Conservation (phyloP, 768 basidiomycete species). For the Russula sp. region DNA sequence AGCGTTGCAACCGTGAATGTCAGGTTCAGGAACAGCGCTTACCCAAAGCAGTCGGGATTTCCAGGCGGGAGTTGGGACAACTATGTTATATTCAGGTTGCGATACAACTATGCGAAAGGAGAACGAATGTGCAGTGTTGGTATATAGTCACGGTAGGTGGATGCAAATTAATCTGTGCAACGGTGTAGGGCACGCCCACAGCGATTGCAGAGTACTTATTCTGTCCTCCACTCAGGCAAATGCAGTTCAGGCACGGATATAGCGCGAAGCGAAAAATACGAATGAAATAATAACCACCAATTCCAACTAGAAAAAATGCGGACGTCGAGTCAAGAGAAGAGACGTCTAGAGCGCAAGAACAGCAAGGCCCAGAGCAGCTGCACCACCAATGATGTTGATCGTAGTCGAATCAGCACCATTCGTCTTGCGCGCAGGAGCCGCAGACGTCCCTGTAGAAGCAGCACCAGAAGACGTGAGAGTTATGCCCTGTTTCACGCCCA, state of each 20-base stretch:
- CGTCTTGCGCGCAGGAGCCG: neutral
- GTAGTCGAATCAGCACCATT: conserved; percentile 2
- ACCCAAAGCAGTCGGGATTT: neutral
- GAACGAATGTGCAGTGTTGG: neutral
- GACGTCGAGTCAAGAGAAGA: neutral
- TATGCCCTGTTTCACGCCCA: conserved; percentile 14
- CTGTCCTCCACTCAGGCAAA: neutral
- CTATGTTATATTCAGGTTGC: neutral
- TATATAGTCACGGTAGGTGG: neutral
- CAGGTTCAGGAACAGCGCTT: neutral
- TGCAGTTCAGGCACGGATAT: neutral
- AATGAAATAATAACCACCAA: neutral
- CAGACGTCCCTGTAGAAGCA: neutral
- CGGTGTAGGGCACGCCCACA: neutral
- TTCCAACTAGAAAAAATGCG: neutral
- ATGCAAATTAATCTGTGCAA: neutral
- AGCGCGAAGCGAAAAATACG: neutral
- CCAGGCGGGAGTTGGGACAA: neutral
- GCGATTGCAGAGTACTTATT: neutral
- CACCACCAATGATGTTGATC: conserved; percentile 14
- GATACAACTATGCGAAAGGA: neutral
- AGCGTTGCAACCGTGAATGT: no score
- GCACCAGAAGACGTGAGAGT: conserved; percentile 8
- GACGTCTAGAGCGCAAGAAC: conserved; percentile 13
- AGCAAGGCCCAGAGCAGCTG: conserved; percentile 13